A percentile compares a stretch with the other conserved stretches of the same genome.
Evolutionary conservation across 202 grass and related monocot genomes (phyloP).

Genomic region (Schoenoplectus triqueter): DNA sequence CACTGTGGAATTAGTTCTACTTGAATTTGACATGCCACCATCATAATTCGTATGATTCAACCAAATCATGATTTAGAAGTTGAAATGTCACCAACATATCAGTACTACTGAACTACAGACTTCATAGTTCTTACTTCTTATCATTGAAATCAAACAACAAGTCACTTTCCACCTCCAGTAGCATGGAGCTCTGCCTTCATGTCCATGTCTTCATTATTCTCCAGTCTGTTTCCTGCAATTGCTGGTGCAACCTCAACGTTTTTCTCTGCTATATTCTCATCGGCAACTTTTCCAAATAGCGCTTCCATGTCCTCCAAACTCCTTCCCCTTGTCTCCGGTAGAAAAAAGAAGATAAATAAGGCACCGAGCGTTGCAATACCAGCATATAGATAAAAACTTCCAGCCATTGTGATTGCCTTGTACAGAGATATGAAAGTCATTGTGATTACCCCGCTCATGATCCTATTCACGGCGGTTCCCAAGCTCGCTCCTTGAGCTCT

Average conservation of each 20-base stretch:
- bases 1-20: neutral
- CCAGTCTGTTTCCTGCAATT: neutral
- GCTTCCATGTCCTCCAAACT: conserved; percentile 71
- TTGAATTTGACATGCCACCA: neutral
- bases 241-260: neutral
- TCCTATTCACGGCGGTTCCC: conserved; percentile 70
- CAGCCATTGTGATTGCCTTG: conserved; percentile 67
- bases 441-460: conserved; percentile 69
- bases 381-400: conserved; percentile 77
- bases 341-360: conserved; percentile 83
- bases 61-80: neutral
- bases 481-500: conserved; percentile 78
- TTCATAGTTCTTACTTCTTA: conserved; percentile 22
- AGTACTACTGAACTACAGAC: neutral
- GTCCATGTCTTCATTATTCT: conserved; percentile 22
- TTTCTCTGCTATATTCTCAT: conserved; percentile 13
- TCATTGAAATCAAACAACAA: neutral
- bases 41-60: neutral
- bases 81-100: neutral
- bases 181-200: neutral
- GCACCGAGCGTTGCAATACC: conserved; percentile 57
- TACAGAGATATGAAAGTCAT: conserved; percentile 87
- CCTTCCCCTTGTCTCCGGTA: conserved; percentile 81
- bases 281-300: conserved; percentile 55
- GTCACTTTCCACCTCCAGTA: conserved; percentile 5